Percentiles rank a stretch among this genome's conserved stretches.
Evolutionary conservation across 495 filamentous ascomycete species (phyloP).

Genomic region (Lasiosphaeris hirsuta): DNA sequence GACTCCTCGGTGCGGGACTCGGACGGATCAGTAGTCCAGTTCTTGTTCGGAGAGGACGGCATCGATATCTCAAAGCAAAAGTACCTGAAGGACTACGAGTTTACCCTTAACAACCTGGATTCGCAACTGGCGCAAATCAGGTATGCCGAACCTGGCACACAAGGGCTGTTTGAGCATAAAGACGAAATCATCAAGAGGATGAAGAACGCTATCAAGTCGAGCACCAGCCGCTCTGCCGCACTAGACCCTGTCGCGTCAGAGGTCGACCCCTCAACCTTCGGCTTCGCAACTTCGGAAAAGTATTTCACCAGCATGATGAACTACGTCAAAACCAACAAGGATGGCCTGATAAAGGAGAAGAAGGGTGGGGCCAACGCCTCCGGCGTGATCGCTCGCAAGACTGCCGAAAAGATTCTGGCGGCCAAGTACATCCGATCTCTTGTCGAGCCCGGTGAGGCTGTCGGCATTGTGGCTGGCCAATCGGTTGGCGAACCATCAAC

Average conservation of each 20-base stretch:
- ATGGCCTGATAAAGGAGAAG: conserved; percentile 77
- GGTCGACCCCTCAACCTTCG: conserved; percentile 70
- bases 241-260: conserved; percentile 70
- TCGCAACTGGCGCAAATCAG: conserved; percentile 49
- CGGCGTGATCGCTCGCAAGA: conserved; percentile 58
- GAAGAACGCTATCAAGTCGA: conserved; percentile 70
- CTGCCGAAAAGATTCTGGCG: conserved; percentile 76
- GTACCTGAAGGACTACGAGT: conserved; percentile 85
- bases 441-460: conserved; percentile 96
- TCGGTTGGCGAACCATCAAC: conserved; percentile 96
- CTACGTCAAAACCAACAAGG: conserved; percentile 74
- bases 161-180: conserved; percentile 42
- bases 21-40: conserved; percentile 90
- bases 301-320: conserved; percentile 61
- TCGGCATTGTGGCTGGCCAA: conserved; percentile 94
- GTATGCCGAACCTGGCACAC: conserved; percentile 35
- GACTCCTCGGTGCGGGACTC: conserved; percentile 91
- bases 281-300: conserved; percentile 84
- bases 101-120: conserved; percentile 73
- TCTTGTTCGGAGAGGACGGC: conserved; percentile 95
- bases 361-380: conserved; percentile 35
- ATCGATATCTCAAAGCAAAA: conserved; percentile 92
- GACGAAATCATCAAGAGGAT: conserved; percentile 69
- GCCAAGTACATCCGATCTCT: conserved; percentile 90
- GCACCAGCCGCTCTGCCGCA: conserved; percentile 59